Conservation (phyloP, 805 yeast genomes). For the Myxozyma neglecta region DNA sequence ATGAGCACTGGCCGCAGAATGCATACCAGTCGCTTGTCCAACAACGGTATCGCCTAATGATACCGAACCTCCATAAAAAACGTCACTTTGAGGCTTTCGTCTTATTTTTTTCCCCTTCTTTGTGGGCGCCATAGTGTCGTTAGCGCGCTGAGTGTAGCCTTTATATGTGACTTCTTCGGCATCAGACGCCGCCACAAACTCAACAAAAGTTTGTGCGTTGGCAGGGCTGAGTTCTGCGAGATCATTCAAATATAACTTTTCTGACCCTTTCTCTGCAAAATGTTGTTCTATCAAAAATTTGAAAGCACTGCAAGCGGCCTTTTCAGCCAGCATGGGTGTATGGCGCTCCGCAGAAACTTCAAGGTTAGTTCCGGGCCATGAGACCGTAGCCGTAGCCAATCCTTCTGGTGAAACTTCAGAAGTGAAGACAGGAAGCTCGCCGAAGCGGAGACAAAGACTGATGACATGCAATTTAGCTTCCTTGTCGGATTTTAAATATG, state of each 20-base stretch:
- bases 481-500: background rate
- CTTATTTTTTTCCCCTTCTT: background rate
- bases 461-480: slow-evolving; percentile 22
- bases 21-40: slow-evolving; percentile 24
- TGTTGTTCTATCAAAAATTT: slow-evolving; percentile 8
- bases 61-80: slow-evolving; percentile 7
- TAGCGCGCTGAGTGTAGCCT: background rate
- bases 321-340: slow-evolving; percentile 10
- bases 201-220: slow-evolving; percentile 18
- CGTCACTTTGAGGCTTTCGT: background rate
- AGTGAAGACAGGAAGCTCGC: slow-evolving; percentile 14
- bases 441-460: slow-evolving; percentile 21
- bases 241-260: slow-evolving; percentile 12
- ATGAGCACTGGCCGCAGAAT: slow-evolving; percentile 5
- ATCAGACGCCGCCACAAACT: slow-evolving; percentile 12
- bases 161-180: background rate
- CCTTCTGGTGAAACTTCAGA: background rate
- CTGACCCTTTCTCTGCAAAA: background rate
- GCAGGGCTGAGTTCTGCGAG: slow-evolving; percentile 19
- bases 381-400: background rate
- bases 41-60: slow-evolving; percentile 10
- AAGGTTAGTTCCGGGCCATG: slow-evolving; percentile 18
- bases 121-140: background rate
- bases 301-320: slow-evolving; percentile 14
- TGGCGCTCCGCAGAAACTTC: background rate